Evolutionary conservation across 495 filamentous ascomycete genomes (phyloP), one percentile per base, ranked within the genome.

Genomic region (Staphylotrichum longicolle): DNA sequence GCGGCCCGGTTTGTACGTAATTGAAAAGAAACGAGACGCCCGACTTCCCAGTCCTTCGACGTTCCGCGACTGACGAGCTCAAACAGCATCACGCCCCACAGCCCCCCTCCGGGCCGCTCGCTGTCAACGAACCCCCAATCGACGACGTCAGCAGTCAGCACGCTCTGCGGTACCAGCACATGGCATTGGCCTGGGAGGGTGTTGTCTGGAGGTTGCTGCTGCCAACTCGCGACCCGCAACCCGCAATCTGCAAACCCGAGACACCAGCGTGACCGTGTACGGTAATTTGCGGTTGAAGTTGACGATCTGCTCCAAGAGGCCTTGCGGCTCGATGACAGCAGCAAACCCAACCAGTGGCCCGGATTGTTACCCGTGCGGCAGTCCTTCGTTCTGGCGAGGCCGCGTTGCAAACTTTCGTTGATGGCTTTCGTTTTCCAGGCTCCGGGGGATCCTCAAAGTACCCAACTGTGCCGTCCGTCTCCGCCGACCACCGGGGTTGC

Each of bases 1-100:
- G 70, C 60, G 63, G 63, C 48, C 59, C 55, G 50, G 35, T 66
- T 72, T 72, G 70, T 72, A 72, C 70, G 70, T 72, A 72, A 72
- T 69, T 58, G 65, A 72, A 72, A 61, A 49, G 15, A 51, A 30
- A 5, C 41, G 12, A 20, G 42, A 46, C 57, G 47, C 57, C 48
- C 58, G 41, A 5, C 58, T 35, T 37, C 41, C 42, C 39, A 58
- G 46, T 39, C 35, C 10, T 48, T 48, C 10, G 37, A 44, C 3
- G 39, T 33, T 52, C 47, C 7, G 15, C 45, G 42, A 44, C 37
- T 57, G 54, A 57, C 54, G 42, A 47, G 27, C 15, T 3, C 30
- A 11, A 34, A 55, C 53, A 55, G 53, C 53, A 55, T 20, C 54
- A 47, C 41, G 12, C 54, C 42, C 41, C 52, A 1, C 10, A 7